phyloP scores from a whole-genome alignment of 176 grass and related monocot species.

The Rhipidocladum racemiflorum region DNA sequence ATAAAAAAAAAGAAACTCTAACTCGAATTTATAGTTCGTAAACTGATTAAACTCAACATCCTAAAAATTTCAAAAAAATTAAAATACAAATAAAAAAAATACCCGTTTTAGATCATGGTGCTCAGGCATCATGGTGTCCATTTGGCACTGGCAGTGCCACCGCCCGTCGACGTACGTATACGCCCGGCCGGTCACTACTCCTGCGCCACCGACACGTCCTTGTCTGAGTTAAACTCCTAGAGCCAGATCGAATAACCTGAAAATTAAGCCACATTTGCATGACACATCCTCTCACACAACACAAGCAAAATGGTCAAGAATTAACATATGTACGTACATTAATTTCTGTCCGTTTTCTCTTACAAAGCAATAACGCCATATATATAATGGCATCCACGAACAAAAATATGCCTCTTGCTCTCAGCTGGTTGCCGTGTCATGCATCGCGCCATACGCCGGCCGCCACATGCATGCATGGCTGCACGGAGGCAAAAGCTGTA shows the following conservation, averaged over 20 bases:
- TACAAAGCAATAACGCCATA: not conserved
- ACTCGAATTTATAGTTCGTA: too few relatives aligned
- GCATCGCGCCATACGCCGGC: not conserved
- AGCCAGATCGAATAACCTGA: too few relatives aligned
- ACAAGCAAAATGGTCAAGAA: not conserved
- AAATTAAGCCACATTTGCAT: not conserved
- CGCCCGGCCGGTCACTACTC: not conserved
- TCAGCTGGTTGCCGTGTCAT: not conserved
- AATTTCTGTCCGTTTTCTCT: too few relatives aligned
- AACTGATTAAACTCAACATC: too few relatives aligned
- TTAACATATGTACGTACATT: not conserved
- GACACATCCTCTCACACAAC: too few relatives aligned
- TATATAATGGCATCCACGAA: not conserved
- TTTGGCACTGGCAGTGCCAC: too few relatives aligned
- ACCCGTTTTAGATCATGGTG: too few relatives aligned
- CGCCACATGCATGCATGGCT: not conserved
- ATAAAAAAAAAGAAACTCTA: too few relatives aligned
- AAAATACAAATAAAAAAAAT: too few relatives aligned
- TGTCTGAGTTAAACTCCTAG: too few relatives aligned
- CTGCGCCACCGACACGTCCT: not conserved
- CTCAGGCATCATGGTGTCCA: too few relatives aligned
- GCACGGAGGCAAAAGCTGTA: not conserved
- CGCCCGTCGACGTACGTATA: not conserved
- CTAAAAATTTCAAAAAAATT: too few relatives aligned
- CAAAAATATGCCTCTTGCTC: not conserved